Evolutionary conservation across 306 rosid genomes (phyloP).

Genomic region (Trifolium repens): DNA sequence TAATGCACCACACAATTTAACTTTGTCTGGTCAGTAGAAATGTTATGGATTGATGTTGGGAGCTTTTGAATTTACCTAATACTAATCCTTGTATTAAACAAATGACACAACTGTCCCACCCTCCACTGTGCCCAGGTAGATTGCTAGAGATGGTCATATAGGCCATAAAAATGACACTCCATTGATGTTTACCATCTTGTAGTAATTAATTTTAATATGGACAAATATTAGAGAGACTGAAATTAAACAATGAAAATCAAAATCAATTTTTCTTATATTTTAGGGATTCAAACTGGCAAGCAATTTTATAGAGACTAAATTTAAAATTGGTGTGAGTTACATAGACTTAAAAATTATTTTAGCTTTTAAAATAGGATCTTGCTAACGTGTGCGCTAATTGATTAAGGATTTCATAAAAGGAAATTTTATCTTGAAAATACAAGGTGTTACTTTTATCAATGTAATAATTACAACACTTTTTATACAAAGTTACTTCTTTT

Average conservation of each 20-base stretch:
- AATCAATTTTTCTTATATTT: constrained; percentile 1
- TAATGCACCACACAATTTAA: constrained; percentile 9
- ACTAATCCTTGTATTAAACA: no score
- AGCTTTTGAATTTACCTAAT: neutral
- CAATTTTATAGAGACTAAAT: constrained; percentile 5
- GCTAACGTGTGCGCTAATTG: no score
- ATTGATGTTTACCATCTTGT: constrained; percentile 1
- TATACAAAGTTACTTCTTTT: no score
- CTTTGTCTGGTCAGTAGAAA: constrained; percentile 10
- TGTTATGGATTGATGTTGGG: constrained; percentile 7
- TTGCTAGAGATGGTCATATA: constrained; percentile 24
- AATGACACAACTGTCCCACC: neutral
- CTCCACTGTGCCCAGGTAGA: neutral
- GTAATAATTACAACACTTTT: no score
- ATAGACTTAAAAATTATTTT: neutral
- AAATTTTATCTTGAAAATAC: no score
- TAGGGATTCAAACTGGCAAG: neutral
- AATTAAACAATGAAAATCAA: neutral
- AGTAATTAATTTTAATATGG: neutral
- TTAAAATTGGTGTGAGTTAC: neutral
- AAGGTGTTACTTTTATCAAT: no score
- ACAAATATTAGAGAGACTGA: neutral
- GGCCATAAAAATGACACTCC: constrained; percentile 17
- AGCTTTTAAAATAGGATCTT: neutral
- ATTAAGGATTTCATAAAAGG: no score